Evolutionary conservation across 192 early-diverging fungal genomes (phyloP), one percentile per base, ranked within the genome.

Genomic region (Helicostylum pulchrum): DNA sequence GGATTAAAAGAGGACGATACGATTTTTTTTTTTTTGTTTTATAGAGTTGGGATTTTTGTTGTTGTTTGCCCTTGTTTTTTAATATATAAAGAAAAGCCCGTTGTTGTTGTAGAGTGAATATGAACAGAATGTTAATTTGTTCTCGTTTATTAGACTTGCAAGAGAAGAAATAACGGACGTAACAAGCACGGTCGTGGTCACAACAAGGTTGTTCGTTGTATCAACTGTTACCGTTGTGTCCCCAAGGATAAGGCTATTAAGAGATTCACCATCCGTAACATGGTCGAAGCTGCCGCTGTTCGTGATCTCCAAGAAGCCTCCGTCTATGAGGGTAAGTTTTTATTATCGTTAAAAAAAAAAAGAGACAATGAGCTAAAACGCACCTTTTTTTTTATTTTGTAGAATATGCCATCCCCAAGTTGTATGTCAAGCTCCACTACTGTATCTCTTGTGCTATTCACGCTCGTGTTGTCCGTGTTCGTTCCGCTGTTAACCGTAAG

Each of bases 151-250:
- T 78, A 97, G 97, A 98, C 97, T 80, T 78, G 83, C 79, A 99
- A 98, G 88, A 92, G 96, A 89, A 93, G 97, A 85, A 99, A 97
- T 82, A 89, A 96, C 86, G 96, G 97, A 87, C 94, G 97, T 77
- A 92, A 88, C 90, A 99, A 99, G 92, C 83, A 93, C 80, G 96
- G 96, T 61, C 94, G 97, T 82, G 97, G 97, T 75, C 95, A 96
- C 89, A 90, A 92, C 76, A 93, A 92, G 84, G 88, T 88, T 72
- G 92, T 98, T 75, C 91, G 96, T 70, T 98, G 97, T 90, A 91
- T 91, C 80, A 99, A 99, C 94, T 99, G 97, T 83, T 87, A 88
- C 69, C 92, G 95, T 80, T 95, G 92, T 76, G 90, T 91, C 61
- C 93, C 95, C 71, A 75, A 75, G 64, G 97, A 99, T 85, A 99